Evolutionary conservation across 805 yeast species (phyloP).

Genomic region (Yarrowia sp.): DNA sequence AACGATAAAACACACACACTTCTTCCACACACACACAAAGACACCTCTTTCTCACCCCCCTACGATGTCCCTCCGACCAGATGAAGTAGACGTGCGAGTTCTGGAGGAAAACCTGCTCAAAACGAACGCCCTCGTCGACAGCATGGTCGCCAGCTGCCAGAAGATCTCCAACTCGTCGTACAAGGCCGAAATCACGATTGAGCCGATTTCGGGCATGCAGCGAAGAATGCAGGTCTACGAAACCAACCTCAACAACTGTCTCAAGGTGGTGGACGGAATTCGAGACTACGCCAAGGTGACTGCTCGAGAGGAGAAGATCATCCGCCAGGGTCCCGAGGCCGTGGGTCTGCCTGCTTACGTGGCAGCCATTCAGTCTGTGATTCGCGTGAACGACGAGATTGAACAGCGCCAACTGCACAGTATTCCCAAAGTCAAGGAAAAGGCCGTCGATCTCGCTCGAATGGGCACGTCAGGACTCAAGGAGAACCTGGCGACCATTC

Average conservation of each 20-base stretch:
- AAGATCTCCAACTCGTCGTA: constrained; percentile 61
- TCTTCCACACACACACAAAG: background rate
- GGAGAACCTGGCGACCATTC: constrained; percentile 56
- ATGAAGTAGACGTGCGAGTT: constrained; percentile 69
- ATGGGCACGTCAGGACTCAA: constrained; percentile 64
- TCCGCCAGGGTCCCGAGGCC: constrained; percentile 44
- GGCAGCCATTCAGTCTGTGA: constrained; percentile 44
- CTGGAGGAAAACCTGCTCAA: constrained; percentile 73
- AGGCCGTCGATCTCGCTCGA: constrained; percentile 62
- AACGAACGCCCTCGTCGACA: constrained; percentile 61
- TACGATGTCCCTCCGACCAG: constrained; percentile 35
- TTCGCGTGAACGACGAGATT: constrained; percentile 45
- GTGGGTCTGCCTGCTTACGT: constrained; percentile 45
- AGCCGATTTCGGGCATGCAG: constrained; percentile 73
- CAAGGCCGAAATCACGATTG: constrained; percentile 66
- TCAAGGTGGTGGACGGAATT: constrained; percentile 46
- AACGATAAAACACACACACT: background rate
- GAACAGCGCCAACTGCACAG: constrained; percentile 44
- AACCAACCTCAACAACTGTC: constrained; percentile 51
- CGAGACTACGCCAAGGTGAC: constrained; percentile 55
- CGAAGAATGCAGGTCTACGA: constrained; percentile 62
- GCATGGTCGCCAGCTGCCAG: constrained; percentile 63
- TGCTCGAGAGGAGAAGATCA: constrained; percentile 53
- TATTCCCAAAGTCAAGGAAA: constrained; percentile 72
- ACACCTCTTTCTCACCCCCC: background rate